Evolutionary conservation across 2,329 filamentous ascomycete species (phyloP).

Genomic region (Sporothrix sp.): DNA sequence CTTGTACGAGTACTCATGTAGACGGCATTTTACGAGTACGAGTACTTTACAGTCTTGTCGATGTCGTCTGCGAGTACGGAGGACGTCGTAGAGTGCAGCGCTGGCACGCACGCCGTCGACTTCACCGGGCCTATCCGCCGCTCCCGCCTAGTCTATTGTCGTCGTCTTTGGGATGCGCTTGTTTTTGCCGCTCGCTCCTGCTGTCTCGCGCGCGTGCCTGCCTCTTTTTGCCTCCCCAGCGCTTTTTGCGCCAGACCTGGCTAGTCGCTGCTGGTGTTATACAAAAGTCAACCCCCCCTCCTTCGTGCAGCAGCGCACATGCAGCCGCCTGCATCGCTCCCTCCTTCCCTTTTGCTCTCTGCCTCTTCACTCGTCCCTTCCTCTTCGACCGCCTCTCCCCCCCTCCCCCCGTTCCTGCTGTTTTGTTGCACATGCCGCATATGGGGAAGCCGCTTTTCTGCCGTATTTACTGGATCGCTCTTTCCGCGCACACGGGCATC

Average conservation of each 20-base stretch:
- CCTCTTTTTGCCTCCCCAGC: conserved; percentile 12
- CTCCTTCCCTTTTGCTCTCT: conserved; percentile 2
- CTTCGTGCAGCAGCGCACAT: conserved; percentile 9
- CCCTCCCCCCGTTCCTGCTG: background rate
- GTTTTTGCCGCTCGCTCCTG: background rate
- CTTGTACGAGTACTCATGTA: no score
- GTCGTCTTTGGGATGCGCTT: conserved; percentile 3
- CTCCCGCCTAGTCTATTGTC: conserved; percentile 10
- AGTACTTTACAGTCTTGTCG: no score
- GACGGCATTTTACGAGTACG: no score
- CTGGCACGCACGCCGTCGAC: background rate
- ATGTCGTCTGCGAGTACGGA: background rate
- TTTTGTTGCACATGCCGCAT: background rate
- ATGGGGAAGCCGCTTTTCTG: background rate
- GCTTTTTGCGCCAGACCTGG: background rate
- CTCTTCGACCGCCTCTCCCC: background rate
- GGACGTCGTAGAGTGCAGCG: no score
- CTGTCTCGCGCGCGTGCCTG: background rate
- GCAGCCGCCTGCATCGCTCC: conserved; percentile 4
- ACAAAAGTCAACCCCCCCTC: conserved; percentile 4
- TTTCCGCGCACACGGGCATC: no score
- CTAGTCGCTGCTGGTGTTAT: conserved; percentile 4
- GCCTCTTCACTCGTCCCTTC: background rate
- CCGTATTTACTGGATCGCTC: background rate
- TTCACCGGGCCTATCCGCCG: conserved; percentile 13